Conservation (phyloP, 257 asterid genomes). For the Echites panduratus region DNA sequence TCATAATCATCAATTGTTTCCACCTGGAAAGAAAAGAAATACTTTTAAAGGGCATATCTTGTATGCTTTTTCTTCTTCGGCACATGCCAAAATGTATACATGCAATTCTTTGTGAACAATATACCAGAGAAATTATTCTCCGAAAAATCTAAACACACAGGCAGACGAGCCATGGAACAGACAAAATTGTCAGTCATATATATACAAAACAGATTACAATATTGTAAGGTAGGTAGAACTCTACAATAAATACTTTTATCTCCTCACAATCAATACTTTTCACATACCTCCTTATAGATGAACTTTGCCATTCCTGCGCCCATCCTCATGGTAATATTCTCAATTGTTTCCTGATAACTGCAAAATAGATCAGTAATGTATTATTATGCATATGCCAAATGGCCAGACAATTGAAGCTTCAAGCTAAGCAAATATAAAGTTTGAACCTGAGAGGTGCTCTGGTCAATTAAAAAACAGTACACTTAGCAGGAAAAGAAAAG, state of each 20-base stretch:
- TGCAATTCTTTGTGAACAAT: neutral
- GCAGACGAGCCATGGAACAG: neutral
- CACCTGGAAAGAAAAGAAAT: conserved; percentile 50
- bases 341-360: conserved; percentile 93
- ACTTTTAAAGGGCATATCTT: neutral
- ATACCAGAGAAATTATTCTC: too few species aligned
- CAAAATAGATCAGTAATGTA: conserved; percentile 23
- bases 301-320: conserved; percentile 99
- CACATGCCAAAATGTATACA: neutral
- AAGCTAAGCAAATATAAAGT: neutral
- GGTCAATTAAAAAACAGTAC: neutral
- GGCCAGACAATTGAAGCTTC: neutral
- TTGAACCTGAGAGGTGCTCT: neutral
- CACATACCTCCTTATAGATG: conserved; percentile 86
- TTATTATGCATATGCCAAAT: conserved; percentile 14
- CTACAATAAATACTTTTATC: neutral
- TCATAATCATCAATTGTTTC: conserved; percentile 85
- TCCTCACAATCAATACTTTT: conserved; percentile 1
- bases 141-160: too few species aligned
- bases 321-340: conserved; percentile 96
- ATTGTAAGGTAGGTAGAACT: neutral
- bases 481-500: neutral
- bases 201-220: neutral
- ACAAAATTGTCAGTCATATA: neutral
- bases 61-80: neutral